Base-by-base conservation (phyloP, 441 rosid species). In the Populus trichocarpa region DNA sequence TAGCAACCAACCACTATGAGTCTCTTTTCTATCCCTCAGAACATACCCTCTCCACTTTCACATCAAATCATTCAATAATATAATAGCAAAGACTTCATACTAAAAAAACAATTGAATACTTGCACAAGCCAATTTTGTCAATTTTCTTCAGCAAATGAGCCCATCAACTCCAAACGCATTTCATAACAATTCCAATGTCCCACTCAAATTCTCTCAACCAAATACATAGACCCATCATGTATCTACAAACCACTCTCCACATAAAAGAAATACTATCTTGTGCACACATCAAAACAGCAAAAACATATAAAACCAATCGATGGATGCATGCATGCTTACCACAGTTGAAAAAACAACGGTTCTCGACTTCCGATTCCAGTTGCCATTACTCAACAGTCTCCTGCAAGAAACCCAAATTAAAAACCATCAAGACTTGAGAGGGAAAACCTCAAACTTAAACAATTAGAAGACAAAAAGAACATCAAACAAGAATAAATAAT, bases 361-460 rank as follows among this genome's bases (percentile, higher is more conserved):
- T 78, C 77, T 85, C 68, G 82, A 74, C 50, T 77, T 78, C 76
- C 40, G 53, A 7, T 16, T 36, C 89, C 79, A 68, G 64, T 73
- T 74, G 28, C 76, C 77, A 42, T 33, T 64, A 68, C 12, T 75
- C 65, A 75, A 70, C 32, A 78, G 40, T 72, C 69, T 81, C 79
- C 85, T 85, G 85, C 77, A 84, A 76, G 69, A 70, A 69, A 63
- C 16, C 72, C 66, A 70, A 32, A 16, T 25, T 16, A 26, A 46
- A 75, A n/a, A 33, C 46, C 18, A 2, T 16, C 8, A 28, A 73
- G 36, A n/a, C 2, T 25, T 3, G 40, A 53, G 16, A 35, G 6
- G 36, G 23, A 6, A 3, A n/a, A 32, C 30, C 33, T 4, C 20
- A 28, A 77, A 40, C 71, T 69, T 30, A 10, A 7, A 71, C 28